Percentiles rank a stretch among this genome's conserved stretches.
phyloP scores from a whole-genome alignment of 176 grass and related monocot genomes.

The Tuctoria greenei region DNA sequence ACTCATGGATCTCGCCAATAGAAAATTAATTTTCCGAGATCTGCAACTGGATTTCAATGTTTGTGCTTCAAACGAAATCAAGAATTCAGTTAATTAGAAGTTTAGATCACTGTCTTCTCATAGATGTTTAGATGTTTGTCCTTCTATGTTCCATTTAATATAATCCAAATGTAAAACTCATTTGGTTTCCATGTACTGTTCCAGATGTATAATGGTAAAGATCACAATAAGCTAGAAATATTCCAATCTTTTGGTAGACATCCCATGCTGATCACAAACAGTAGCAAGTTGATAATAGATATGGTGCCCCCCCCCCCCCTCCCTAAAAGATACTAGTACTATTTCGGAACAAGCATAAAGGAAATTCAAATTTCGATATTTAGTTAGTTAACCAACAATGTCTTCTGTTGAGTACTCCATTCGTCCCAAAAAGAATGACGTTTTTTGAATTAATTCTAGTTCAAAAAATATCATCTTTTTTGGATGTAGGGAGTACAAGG shows the following conservation, averaged over 20 bases:
- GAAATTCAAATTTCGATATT: not conserved
- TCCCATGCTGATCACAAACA: conserved; percentile 15
- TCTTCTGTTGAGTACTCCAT: too few species aligned
- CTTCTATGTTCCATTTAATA: not conserved
- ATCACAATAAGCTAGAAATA: conserved; percentile 21
- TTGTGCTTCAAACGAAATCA: not conserved
- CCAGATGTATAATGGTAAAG: conserved; percentile 12
- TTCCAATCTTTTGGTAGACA: conserved; percentile 38
- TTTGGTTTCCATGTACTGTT: not conserved
- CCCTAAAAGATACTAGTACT: not conserved
- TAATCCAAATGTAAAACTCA: not conserved
- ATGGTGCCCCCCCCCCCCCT: too few species aligned
- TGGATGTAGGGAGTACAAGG: too few species aligned
- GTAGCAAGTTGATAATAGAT: conserved; percentile 12
- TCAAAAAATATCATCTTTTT: too few species aligned
- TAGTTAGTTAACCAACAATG: not conserved
- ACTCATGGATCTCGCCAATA: conserved; percentile 20
- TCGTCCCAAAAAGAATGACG: too few species aligned
- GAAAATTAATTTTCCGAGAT: not conserved
- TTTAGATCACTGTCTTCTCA: not conserved
- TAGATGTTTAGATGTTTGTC: too few species aligned
- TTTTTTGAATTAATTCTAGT: too few species aligned
- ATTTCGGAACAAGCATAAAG: not conserved
- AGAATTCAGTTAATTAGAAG: too few species aligned
- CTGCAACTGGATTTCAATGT: not conserved